Evolutionary conservation across 2,329 filamentous ascomycete genomes (phyloP).

Genomic region (Sordariomycetes sp.): DNA sequence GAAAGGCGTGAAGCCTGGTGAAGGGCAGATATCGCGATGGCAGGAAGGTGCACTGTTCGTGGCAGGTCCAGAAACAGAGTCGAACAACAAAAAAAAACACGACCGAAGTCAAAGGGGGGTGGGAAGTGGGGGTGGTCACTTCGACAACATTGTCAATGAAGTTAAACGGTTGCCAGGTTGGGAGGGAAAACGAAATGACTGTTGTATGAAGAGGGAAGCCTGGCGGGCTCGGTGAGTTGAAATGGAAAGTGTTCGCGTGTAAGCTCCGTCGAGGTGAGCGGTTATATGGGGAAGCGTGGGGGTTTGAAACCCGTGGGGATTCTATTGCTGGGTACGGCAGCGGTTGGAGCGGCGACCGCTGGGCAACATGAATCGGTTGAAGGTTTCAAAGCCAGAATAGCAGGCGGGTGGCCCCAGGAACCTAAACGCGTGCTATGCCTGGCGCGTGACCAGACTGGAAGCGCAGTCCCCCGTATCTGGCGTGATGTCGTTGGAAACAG

Average conservation of each 20-base stretch:
- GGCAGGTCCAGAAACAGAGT: background rate
- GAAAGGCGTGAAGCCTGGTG: too few relatives aligned
- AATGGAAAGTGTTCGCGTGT: background rate
- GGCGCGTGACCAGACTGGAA: too few relatives aligned
- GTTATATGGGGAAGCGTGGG: background rate
- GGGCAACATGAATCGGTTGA: too few relatives aligned
- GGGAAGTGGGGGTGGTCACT: background rate
- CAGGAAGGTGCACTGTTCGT: background rate
- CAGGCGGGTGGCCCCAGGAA: too few relatives aligned
- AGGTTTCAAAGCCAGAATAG: too few relatives aligned
- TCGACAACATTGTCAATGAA: background rate
- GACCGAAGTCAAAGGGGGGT: background rate
- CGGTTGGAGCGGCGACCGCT: too few relatives aligned
- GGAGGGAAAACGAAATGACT: background rate
- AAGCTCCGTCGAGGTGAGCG: background rate
- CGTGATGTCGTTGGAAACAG: too few relatives aligned
- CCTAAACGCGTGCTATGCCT: too few relatives aligned
- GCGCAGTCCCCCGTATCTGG: too few relatives aligned
- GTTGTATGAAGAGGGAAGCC: background rate
- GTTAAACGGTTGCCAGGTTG: background rate
- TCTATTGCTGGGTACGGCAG: background rate
- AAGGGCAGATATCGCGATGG: too few relatives aligned
- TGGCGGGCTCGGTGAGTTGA: background rate
- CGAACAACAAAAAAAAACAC: background rate
- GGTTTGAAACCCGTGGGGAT: background rate